Conservation (phyloP, 495 filamentous ascomycete species). For the Lasiosphaeriaceae sp. region DNA sequence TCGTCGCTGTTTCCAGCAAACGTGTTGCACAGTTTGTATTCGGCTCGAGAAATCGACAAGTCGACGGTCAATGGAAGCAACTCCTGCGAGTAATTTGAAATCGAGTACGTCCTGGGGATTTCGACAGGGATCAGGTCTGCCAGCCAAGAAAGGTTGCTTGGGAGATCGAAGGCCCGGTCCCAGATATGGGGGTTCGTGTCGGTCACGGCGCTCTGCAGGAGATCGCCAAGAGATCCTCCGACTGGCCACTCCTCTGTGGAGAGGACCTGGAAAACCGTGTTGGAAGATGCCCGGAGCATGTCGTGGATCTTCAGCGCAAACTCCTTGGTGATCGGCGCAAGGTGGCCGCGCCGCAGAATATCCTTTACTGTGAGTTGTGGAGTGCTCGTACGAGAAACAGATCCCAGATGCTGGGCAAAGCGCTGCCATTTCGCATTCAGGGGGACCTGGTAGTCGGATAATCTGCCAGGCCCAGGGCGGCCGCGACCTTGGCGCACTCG, state of each 20-base stretch:
- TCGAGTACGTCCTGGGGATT: constrained; percentile 48
- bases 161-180: constrained; percentile 43
- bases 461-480: constrained; percentile 39
- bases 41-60: constrained; percentile 44
- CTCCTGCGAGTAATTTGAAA: constrained; percentile 42
- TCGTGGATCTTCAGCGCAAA: constrained; percentile 40
- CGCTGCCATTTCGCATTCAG: constrained; percentile 37
- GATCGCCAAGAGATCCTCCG: constrained; percentile 42
- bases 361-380: constrained; percentile 41
- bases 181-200: constrained; percentile 45
- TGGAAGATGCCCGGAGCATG: constrained; percentile 43
- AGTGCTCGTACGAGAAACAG: constrained; percentile 26
- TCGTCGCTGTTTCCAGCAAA: constrained; percentile 33
- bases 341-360: constrained; percentile 44
- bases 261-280: constrained; percentile 43
- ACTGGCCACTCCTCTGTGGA: constrained; percentile 48
- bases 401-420: constrained; percentile 41
- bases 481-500: constrained; percentile 46
- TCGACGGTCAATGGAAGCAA: constrained; percentile 47
- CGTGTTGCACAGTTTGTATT: constrained; percentile 41
- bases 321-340: constrained; percentile 47
- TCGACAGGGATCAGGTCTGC: constrained; percentile 42
- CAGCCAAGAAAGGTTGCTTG: constrained; percentile 41
- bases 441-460: constrained; percentile 30
- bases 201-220: constrained; percentile 39